Conservation (phyloP, 805 yeast species). For the Suhomyces pyralidae region DNA sequence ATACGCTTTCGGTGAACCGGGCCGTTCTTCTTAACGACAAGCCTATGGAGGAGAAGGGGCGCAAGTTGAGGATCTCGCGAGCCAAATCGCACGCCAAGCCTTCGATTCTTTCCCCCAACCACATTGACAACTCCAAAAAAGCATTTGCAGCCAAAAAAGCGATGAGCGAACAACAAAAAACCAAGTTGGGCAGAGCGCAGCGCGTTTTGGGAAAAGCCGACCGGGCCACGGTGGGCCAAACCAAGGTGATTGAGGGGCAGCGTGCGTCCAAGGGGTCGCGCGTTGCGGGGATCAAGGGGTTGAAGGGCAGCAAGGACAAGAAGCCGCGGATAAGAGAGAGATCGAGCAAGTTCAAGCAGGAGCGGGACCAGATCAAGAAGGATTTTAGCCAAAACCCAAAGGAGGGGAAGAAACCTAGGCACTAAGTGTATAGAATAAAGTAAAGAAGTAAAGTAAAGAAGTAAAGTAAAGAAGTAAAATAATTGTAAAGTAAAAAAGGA, state of each 20-base stretch:
- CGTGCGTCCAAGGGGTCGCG: constrained; percentile 71
- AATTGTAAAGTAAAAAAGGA: too few relatives aligned
- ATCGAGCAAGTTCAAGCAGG: constrained; percentile 48
- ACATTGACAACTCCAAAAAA: constrained; percentile 32
- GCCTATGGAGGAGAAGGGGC: constrained; percentile 41
- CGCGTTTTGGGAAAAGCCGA: constrained; percentile 77
- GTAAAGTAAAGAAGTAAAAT: too few relatives aligned
- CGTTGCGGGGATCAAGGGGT: constrained; percentile 59
- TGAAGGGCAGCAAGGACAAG: constrained; percentile 43
- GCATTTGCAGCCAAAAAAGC: constrained; percentile 20
- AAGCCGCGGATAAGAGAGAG: constrained; percentile 61
- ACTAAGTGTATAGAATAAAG: too few relatives aligned
- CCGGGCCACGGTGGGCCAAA: constrained; percentile 60
- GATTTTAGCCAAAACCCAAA: constrained; percentile 3
- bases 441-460: too few relatives aligned
- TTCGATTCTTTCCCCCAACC: constrained; percentile 43
- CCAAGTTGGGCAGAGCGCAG: constrained; percentile 77
- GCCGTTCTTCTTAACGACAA: constrained; percentile 78
- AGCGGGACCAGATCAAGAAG: constrained; percentile 23
- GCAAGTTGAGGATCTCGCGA: constrained; percentile 77
- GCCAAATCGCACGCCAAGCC: constrained; percentile 42
- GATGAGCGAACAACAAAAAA: constrained; percentile 65
- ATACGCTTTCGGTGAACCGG: constrained; percentile 67
- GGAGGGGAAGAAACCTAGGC: neutral
- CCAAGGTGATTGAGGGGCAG: constrained; percentile 60